Evolutionary conservation across 257 asterid species (phyloP).

Genomic region (Phtheirospermum japonicum): DNA sequence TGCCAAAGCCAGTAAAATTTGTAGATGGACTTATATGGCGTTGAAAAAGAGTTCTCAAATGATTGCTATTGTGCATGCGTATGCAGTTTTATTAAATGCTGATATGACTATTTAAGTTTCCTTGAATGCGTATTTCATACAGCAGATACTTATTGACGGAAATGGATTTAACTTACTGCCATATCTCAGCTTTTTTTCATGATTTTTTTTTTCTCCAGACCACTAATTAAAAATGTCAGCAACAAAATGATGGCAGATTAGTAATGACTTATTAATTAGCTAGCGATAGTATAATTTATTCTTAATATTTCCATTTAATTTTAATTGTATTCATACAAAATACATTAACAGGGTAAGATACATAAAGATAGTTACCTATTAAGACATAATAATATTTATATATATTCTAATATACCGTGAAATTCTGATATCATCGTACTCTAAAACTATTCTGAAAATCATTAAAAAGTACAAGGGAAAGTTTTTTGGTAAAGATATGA

Average conservation of each 20-base stretch:
- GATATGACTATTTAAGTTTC: slow-evolving; percentile 12
- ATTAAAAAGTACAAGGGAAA: too few relatives aligned
- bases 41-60: slow-evolving; percentile 20
- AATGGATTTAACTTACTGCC: slow-evolving; percentile 20
- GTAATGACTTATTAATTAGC: slow-evolving; percentile 19
- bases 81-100: slow-evolving; percentile 20
- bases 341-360: too few relatives aligned
- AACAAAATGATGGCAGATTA: slow-evolving; percentile 17
- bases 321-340: too few relatives aligned
- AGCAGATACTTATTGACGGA: slow-evolving; percentile 9
- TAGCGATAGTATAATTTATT: too few relatives aligned
- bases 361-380: too few relatives aligned
- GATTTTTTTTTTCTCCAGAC: slow-evolving; percentile 10
- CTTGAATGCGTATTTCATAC: slow-evolving; percentile 16
- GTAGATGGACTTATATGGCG: neutral
- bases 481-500: too few relatives aligned
- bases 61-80: slow-evolving; percentile 26
- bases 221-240: slow-evolving; percentile 26
- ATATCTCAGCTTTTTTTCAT: slow-evolving; percentile 11
- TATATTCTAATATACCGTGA: too few relatives aligned
- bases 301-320: too few relatives aligned
- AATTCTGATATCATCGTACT: too few relatives aligned
- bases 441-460: too few relatives aligned
- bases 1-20: too few relatives aligned
- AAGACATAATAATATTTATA: too few relatives aligned